phyloP scores from a whole-genome alignment of 2,329 filamentous ascomycete species.

The Hypoxylon sp. region DNA sequence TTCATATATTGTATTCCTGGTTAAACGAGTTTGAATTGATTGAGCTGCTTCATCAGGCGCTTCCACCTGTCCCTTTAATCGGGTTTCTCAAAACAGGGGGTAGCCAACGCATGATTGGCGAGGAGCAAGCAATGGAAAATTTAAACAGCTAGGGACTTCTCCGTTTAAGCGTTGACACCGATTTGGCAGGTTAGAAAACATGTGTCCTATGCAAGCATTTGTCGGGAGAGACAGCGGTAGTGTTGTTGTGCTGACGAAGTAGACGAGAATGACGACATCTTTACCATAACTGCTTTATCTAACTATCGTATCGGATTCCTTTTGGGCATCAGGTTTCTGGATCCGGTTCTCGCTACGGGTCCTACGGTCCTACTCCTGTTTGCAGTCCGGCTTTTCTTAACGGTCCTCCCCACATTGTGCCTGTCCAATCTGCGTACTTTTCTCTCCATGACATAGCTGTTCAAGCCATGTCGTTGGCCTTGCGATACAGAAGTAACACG shows the following conservation, averaged over 20 bases:
- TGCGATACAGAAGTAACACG: slow-evolving; percentile 30
- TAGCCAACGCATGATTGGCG: slow-evolving; percentile 37
- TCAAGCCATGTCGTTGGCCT: slow-evolving; percentile 19
- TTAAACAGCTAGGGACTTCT: slow-evolving; percentile 23
- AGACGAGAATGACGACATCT: slow-evolving; percentile 45
- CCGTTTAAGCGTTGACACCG: slow-evolving; percentile 24
- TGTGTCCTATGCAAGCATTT: slow-evolving; percentile 36
- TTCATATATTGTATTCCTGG: slow-evolving; percentile 37
- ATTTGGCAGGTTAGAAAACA: slow-evolving; percentile 30
- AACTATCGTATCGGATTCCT: slow-evolving; percentile 39
- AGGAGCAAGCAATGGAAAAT: slow-evolving; percentile 26
- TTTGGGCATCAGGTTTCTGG: slow-evolving; percentile 23
- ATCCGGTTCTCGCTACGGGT: slow-evolving; percentile 36
- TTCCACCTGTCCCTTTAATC: slow-evolving; percentile 37
- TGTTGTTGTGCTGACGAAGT: slow-evolving; percentile 38
- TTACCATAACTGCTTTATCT: slow-evolving; percentile 30
- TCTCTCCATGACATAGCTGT: slow-evolving; percentile 11
- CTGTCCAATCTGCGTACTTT: slow-evolving; percentile 21
- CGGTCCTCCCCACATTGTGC: slow-evolving; percentile 33
- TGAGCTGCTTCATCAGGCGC: slow-evolving; percentile 42
- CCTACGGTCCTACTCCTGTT: slow-evolving; percentile 31
- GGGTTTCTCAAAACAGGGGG: slow-evolving; percentile 40
- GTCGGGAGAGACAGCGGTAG: slow-evolving; percentile 40
- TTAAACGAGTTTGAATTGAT: slow-evolving; percentile 37
- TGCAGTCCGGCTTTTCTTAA: slow-evolving; percentile 28